Evolutionary conservation across 2,329 filamentous ascomycete species (phyloP), one percentile per base, ranked within the genome.

Genomic region (Diaporthe ampelina): DNA sequence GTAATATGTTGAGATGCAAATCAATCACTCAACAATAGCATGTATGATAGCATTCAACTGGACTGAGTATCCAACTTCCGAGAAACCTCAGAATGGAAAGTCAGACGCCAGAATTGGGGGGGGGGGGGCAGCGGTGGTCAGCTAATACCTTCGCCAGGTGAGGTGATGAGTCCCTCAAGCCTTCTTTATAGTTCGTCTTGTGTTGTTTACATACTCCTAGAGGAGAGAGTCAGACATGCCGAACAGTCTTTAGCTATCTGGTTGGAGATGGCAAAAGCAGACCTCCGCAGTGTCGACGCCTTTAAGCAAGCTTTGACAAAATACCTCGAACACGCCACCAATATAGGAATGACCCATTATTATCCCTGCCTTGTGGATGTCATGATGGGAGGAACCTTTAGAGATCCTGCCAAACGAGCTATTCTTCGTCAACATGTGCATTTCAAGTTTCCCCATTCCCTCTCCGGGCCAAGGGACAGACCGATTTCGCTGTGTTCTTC

Each of bases 331-430:
- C 2, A 10, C 29, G 69, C 56, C 32, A 26, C 48, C 0, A 11
- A 61, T n/a, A 1, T 40, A 5, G 69, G 69, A 9, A 40, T 71
- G 29, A 61, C 69, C 37, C 69, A 71, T 19, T 71, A 61, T 9
- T 61, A 71, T 52, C 29, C 56, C 9, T 61, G n/a, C n/a, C n/a
- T 71, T n/a, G 69, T 56, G 7, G 56, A 61, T 29, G 35, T 70
- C 24, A 24, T 71, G 11, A 71, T 61, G 69, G 52, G n/a, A n/a
- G 40, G 29, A 8, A 24, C 11, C 8, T 15, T 10, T 4, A 7
- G 7, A 13, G 9, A 3, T 37, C 8, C 8, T 19, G 26, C 13
- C 26, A 7, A 32, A 5, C 6, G 35, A 5, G 35, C 8, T 6
- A 11, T 0, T 11, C 5, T 57, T 15, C 15, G 11, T 32, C 61